These are phyloP conservation scores for Capronia epimyces DNA, from an alignment of 2,329 filamentous ascomycete species.

Conservation along the genomic window DNA sequence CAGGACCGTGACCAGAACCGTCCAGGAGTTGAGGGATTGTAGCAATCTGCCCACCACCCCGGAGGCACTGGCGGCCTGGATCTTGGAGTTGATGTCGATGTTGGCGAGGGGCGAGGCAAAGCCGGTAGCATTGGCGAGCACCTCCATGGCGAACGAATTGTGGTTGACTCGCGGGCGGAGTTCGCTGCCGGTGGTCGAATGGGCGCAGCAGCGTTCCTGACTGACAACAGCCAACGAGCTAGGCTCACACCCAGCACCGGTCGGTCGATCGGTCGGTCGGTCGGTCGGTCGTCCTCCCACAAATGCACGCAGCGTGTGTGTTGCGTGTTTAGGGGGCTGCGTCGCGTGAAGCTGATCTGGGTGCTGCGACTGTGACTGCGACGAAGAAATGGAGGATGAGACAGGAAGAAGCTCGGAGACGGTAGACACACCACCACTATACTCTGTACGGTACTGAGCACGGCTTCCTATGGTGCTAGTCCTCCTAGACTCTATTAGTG, in stretches of 20 bases:
- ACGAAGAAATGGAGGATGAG: too few species aligned
- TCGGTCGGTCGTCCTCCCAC: too few species aligned
- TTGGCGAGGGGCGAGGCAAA: slow-evolving; percentile 65
- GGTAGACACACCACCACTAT: too few species aligned
- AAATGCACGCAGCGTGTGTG: too few species aligned
- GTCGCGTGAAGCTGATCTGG: too few species aligned
- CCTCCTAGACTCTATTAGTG: too few species aligned
- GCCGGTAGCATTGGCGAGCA: slow-evolving; percentile 56
- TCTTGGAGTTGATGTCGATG: slow-evolving; percentile 55
- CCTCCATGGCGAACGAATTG: slow-evolving; percentile 24
- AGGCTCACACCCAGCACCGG: background rate
- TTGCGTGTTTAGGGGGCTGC: too few species aligned
- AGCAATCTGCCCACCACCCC: slow-evolving; percentile 21
- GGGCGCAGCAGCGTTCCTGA: slow-evolving; percentile 14
- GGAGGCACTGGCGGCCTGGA: slow-evolving; percentile 35
- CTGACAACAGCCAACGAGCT: background rate
- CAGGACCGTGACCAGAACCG: slow-evolving; percentile 64
- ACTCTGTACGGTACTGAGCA: too few species aligned
- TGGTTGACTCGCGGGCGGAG: slow-evolving; percentile 3
- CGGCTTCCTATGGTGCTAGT: too few species aligned
- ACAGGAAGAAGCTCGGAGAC: too few species aligned
- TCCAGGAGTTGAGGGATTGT: slow-evolving; percentile 51
- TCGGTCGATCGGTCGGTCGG: too few species aligned
- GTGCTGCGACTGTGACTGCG: too few species aligned
- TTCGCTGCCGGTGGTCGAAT: slow-evolving; percentile 20